Evolutionary conservation across 371 early-diverging fungal genomes (phyloP), one percentile per base, ranked within the genome.

Genomic region (Mucor racemosus): DNA sequence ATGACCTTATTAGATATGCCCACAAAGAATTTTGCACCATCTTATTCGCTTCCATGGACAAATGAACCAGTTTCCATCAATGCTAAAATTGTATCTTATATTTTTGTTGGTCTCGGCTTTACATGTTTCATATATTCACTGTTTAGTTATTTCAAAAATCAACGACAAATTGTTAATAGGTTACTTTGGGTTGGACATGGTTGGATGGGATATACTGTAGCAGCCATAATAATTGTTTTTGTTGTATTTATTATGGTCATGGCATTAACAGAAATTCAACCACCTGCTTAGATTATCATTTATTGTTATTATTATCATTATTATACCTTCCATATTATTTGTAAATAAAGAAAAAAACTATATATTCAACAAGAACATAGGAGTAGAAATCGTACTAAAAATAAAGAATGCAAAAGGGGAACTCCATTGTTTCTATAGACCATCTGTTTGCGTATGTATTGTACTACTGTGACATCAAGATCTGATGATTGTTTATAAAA

Each of bases 1-100:
- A 81, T 81, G 69, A 75, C 76, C 3, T 46, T 81, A 11, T 39
- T 78, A 8, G 81, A 70, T 71, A n/a, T 78, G 19, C 68, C 66
- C 3, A 62, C 73, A 33, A 72, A 81, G 55, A 66, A 69, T 19
- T 78, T 76, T 69, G 75, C 76, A 10, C 81, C 81, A 13, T 75
- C 81, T 1, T 60, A 73, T 36, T 71, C 73, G 17, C 58, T 81
- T 9, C 81, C 81, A 4, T 81, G 81, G 81, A 65, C 75, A 38
- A 48, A 58, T 5, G 74, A 72, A 54, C 62, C 67, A 1, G 60
- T 61, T n/a, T 46, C 67, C 11, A 11, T 65, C 8, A 74, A 73
- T 41, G 48, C 69, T 13, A 63, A 62, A 5, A 69, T 74, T 26
- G 68, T 81, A 8, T 67, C 81, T 4, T 78, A 72, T 59, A 62